Evolutionary conservation across 192 early-diverging fungal genomes (phyloP).

Genomic region (Helicostylum pulchrum): DNA sequence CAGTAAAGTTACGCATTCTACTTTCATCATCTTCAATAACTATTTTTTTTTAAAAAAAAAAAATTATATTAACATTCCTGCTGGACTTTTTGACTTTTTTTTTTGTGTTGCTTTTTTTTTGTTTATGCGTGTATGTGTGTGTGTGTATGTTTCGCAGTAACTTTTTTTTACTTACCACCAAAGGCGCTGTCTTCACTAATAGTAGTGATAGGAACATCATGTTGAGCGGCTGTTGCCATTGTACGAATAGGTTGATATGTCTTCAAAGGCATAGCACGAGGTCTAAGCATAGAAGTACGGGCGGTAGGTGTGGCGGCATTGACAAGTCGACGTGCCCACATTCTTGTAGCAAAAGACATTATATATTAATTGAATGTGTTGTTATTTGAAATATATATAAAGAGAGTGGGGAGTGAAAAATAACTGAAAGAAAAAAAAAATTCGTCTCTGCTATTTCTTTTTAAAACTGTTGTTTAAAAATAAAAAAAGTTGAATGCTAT

Average conservation of each 20-base stretch:
- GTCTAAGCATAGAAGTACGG: conserved; percentile 9
- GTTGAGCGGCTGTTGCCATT: conserved; percentile 29
- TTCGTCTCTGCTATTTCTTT: not conserved
- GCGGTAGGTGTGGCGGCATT: conserved; percentile 12
- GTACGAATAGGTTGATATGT: conserved; percentile 21
- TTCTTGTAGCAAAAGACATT: conserved; percentile 37
- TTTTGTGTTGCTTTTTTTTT: not conserved
- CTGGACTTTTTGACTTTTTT: not conserved
- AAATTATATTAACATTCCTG: not conserved
- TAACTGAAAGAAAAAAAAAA: conserved; percentile 1
- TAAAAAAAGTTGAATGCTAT: conserved; percentile 4
- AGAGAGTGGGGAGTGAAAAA: conserved; percentile 12
- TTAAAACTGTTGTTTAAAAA: not conserved
- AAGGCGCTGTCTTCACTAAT: conserved; percentile 32
- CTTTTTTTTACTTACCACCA: conserved; percentile 19
- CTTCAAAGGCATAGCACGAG: conserved; percentile 13
- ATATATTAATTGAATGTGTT: not conserved
- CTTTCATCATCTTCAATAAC: conserved; percentile 46
- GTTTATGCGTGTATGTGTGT: too few species aligned
- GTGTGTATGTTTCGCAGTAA: too few species aligned
- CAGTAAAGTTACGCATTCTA: conserved; percentile 72
- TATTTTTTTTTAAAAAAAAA: conserved; percentile 9
- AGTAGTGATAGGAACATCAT: conserved; percentile 30
- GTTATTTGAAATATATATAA: conserved; percentile 3
- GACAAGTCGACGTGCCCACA: conserved; percentile 28